Evolutionary conservation across 495 filamentous ascomycete species (phyloP).

Genomic region (Podospora sp.): DNA sequence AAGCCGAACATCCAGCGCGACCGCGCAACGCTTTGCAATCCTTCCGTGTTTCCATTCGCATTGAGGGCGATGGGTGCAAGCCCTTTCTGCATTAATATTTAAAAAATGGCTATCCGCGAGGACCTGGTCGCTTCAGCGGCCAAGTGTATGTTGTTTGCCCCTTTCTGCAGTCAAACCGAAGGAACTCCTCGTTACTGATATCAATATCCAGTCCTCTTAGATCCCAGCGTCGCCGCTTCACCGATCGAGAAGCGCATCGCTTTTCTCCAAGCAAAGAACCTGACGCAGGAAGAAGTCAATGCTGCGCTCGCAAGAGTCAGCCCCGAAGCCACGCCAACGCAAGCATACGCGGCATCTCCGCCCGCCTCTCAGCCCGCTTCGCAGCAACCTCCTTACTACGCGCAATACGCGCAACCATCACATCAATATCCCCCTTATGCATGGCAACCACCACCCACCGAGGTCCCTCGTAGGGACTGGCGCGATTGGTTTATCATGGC

Average conservation of each 20-base stretch:
- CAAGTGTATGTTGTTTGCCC: constrained; percentile 48
- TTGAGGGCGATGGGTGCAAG: background rate
- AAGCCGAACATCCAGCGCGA: constrained; percentile 7
- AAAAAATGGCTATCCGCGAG: constrained; percentile 78
- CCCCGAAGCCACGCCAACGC: constrained; percentile 53
- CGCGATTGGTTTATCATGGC: constrained; percentile 98
- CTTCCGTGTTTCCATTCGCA: background rate
- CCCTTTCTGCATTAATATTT: background rate
- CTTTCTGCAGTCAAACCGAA: background rate
- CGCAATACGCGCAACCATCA: constrained; percentile 62
- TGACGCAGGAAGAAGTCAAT: constrained; percentile 94
- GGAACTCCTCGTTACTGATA: constrained; percentile 11
- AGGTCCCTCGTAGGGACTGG: constrained; percentile 83
- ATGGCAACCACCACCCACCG: constrained; percentile 63
- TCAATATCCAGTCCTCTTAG: constrained; percentile 75
- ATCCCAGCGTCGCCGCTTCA: constrained; percentile 85
- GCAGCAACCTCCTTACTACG: constrained; percentile 59
- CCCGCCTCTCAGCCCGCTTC: constrained; percentile 46
- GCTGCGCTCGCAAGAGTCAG: constrained; percentile 75
- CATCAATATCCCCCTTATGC: constrained; percentile 63
- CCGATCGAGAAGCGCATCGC: constrained; percentile 90
- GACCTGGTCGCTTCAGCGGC: constrained; percentile 79
- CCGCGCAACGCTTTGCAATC: background rate
- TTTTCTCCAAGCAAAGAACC: constrained; percentile 94
- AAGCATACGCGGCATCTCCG: constrained; percentile 54